Evolutionary conservation across 78 protist genomes (phyloP), one percentile per base, ranked within the genome.

Genomic region (Dictyostelium purpureum): DNA sequence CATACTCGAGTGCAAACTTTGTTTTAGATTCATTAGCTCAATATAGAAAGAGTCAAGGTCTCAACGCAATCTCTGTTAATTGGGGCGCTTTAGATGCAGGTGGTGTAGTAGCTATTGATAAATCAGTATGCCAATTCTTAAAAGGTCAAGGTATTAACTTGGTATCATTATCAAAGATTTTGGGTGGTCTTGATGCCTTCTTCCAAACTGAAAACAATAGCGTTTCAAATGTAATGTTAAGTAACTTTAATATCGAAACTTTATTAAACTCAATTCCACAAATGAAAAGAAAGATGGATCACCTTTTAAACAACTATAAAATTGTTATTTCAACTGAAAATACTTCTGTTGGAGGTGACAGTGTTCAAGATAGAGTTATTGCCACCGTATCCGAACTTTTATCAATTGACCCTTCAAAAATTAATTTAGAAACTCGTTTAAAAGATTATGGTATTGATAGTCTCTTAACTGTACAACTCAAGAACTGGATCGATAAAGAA

Each of bases 1-100:
- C 77, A 21, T 96, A 96, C 63, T 77, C 94, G 2, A 76, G 96
- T n/a, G 97, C 96, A 42, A 96, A 96, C 92, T 77, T 88, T n/a
- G 81, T 90, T 28, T 90, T 94, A 7, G 97, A 96, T 54, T 35
- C 83, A 14, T 49, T 94, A 11, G 80, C 95, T 51, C 26, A 40
- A 26, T 57, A n/a, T 54, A 73, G 97, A 37, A 38, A 81, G 2
- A 21, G 37, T 0, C 33, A 24, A 7, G 97, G 96, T 26, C 70
- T 88, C 2, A 16, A 47, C 26, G 92, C 92, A 19, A 56, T 56
- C 6, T n/a, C 87, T 12, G 56, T 95, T 37, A 75, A 79, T 42
- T 92, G 92, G 93, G 97, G 97, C 47, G 89, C 95, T 31, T 52
- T 90, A 63, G 90, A 70, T 28, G 70, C 80, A 11, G 90, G 79